Evolutionary conservation across 768 basidiomycete genomes (phyloP).

Genomic region (Paxillus ammoniavirescens): DNA sequence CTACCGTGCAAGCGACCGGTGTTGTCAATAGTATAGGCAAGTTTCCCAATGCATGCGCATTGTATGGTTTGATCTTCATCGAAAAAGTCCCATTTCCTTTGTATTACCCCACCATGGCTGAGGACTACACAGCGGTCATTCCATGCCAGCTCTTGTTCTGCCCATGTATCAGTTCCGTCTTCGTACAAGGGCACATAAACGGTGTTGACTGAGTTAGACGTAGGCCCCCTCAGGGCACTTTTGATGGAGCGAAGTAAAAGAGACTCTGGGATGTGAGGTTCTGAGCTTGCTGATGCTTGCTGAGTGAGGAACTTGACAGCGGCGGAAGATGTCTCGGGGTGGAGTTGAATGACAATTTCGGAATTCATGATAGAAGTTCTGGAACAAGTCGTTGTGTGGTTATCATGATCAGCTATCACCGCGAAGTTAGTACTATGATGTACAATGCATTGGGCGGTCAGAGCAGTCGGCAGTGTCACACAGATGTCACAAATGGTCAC

Average conservation of each 20-base stretch:
- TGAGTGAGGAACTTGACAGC: constrained; percentile 42
- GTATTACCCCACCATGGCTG: constrained; percentile 64
- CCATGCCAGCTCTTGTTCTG: constrained; percentile 73
- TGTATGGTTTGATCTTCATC: constrained; percentile 72
- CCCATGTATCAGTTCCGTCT: constrained; percentile 38
- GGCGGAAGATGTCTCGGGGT: constrained; percentile 42
- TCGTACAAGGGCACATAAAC: constrained; percentile 43
- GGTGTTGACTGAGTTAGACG: constrained; percentile 39
- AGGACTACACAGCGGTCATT: constrained; percentile 60
- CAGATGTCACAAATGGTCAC: no score
- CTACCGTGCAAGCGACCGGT: constrained; percentile 24
- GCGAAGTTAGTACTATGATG: no score
- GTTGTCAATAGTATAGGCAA: constrained; percentile 49
- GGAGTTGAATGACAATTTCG: constrained; percentile 36
- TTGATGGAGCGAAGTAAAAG: constrained; percentile 56
- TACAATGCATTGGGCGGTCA: no score
- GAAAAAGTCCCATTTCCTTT: constrained; percentile 73
- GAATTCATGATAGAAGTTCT: constrained; percentile 14
- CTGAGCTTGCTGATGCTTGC: constrained; percentile 17
- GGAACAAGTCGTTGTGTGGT: not conserved
- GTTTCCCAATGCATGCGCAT: constrained; percentile 74
- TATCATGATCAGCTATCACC: not conserved
- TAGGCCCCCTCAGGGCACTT: constrained; percentile 55
- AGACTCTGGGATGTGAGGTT: constrained; percentile 25
- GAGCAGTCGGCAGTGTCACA: no score